Evolutionary conservation across 2,329 filamentous ascomycete genomes (phyloP).

Genomic region (Chaetothyriales sp.): DNA sequence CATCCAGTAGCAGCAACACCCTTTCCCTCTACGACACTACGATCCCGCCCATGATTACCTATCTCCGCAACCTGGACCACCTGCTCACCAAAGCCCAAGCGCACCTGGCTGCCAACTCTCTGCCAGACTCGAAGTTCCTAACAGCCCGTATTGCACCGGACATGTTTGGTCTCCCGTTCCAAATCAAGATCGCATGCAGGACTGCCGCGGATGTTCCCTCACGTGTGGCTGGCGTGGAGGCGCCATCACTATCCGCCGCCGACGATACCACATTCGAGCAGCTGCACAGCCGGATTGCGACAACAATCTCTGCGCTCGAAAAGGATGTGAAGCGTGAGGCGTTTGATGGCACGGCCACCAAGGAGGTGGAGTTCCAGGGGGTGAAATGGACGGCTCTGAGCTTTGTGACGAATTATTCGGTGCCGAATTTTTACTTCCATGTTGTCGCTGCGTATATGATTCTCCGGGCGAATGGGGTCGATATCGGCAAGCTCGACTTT

Average conservation of each 20-base stretch:
- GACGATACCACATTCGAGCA: constrained; percentile 36
- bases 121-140: constrained; percentile 24
- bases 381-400: constrained; percentile 28
- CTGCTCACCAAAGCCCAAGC: constrained; percentile 32
- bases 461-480: constrained; percentile 45
- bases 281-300: constrained; percentile 33
- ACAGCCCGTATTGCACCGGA: constrained; percentile 31
- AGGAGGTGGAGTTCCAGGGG: constrained; percentile 27
- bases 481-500: constrained; percentile 47
- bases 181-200: constrained; percentile 33
- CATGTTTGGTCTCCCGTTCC: constrained; percentile 37
- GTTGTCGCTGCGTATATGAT: constrained; percentile 44
- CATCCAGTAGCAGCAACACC: not conserved
- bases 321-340: constrained; percentile 24
- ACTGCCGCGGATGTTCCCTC: constrained; percentile 26
- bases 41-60: constrained; percentile 29
- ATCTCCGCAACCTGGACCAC: constrained; percentile 28
- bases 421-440: constrained; percentile 54
- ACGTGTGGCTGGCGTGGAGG: constrained; percentile 25
- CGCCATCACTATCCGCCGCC: constrained; percentile 24
- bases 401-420: constrained; percentile 35
- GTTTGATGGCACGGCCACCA: constrained; percentile 30
- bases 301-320: constrained; percentile 34
- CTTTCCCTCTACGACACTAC: constrained; percentile 22
- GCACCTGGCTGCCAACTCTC: constrained; percentile 25